These are phyloP conservation scores for Scedosporium aurantiacum DNA, from an alignment of 2,329 filamentous ascomycete species.

Conservation along the genomic window DNA sequence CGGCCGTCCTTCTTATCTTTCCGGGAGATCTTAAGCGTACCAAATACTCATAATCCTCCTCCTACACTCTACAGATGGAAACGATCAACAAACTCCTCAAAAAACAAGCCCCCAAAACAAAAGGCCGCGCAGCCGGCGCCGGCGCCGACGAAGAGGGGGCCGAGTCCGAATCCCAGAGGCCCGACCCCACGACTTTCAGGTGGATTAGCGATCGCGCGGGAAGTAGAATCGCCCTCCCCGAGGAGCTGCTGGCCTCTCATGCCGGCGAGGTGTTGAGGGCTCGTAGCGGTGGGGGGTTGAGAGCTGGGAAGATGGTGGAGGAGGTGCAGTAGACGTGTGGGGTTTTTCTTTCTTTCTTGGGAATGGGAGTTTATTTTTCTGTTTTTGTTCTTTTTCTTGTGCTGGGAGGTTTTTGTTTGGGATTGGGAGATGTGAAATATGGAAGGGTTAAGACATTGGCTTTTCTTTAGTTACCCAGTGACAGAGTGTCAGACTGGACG, in stretches of 20 bases:
- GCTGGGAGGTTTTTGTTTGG: neutral
- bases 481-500: too few species aligned
- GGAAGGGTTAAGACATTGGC: too few species aligned
- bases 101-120: constrained; percentile 71
- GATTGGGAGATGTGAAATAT: neutral
- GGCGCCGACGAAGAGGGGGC: constrained; percentile 21
- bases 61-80: constrained; percentile 51
- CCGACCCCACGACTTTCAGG: constrained; percentile 53
- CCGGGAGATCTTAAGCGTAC: neutral
- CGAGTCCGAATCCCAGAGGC: constrained; percentile 38
- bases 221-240: constrained; percentile 51
- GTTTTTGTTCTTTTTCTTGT: neutral
- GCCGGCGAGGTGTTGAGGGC: constrained; percentile 46
- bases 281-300: constrained; percentile 15
- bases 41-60: neutral
- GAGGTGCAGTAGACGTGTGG: constrained; percentile 33
- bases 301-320: constrained; percentile 40
- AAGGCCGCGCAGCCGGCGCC: constrained; percentile 33
- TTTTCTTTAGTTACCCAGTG: too few species aligned
- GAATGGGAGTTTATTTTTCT: neutral
- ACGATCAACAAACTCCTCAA: constrained; percentile 85
- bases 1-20: neutral
- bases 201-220: constrained; percentile 61
- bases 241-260: constrained; percentile 56
- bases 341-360: neutral